phyloP scores from a whole-genome alignment of 257 asterid genomes.

The Scutellaria baicalensis region DNA sequence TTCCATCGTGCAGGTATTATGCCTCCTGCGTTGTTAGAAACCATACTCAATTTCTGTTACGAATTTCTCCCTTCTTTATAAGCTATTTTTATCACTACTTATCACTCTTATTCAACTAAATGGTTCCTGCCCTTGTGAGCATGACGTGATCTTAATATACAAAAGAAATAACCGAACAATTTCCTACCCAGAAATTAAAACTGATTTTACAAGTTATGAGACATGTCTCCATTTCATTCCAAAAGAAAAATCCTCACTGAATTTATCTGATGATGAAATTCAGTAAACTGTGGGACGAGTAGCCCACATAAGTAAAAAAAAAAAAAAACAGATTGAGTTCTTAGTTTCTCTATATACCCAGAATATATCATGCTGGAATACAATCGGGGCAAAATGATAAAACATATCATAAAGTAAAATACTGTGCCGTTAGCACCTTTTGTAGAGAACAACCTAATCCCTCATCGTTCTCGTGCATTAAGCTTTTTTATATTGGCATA shows the following conservation, averaged over 20 bases:
- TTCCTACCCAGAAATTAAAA: background rate
- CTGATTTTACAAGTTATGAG: background rate
- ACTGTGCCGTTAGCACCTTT: no score
- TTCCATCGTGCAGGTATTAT: conserved; percentile 29
- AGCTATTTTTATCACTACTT: background rate
- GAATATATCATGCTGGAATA: background rate
- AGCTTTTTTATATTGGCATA: no score
- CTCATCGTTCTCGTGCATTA: no score
- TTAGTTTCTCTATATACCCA: background rate
- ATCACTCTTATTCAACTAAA: background rate
- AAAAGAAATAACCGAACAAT: background rate
- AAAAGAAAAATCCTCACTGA: background rate
- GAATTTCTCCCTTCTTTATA: background rate
- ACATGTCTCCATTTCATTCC: background rate
- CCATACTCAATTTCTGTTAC: background rate
- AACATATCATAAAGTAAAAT: background rate
- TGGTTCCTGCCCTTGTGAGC: background rate
- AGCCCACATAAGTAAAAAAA: background rate
- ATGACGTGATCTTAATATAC: background rate
- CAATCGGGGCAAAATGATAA: background rate
- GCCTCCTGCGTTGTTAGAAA: conserved; percentile 9
- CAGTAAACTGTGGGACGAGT: background rate
- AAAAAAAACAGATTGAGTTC: background rate
- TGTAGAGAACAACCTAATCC: no score
- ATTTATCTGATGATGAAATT: background rate